Evolutionary conservation across 257 asterid species (phyloP).

Genomic region (Nicotiana paniculata): DNA sequence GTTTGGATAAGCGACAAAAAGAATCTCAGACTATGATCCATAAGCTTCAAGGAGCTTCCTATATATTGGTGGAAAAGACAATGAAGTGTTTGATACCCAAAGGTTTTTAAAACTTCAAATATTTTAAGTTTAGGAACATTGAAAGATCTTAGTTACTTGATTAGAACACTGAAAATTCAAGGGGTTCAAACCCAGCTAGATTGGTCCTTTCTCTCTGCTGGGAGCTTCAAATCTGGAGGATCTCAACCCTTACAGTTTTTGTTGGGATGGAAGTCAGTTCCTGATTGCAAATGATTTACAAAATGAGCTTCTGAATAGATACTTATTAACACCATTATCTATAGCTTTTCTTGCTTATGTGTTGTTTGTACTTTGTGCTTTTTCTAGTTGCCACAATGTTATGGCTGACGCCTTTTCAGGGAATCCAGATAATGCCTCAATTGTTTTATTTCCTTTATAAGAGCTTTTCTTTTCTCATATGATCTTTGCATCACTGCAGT

Average conservation of each 20-base stretch:
- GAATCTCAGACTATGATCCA: not conserved
- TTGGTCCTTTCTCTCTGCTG: not conserved
- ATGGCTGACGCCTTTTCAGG: not conserved
- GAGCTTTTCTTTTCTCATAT: not conserved
- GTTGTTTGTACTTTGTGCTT: not conserved
- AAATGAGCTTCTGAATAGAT: not conserved
- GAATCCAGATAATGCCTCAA: not conserved
- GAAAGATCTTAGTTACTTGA: not conserved
- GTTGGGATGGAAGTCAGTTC: not conserved
- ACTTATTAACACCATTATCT: not conserved
- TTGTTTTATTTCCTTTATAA: not conserved
- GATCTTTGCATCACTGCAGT: constrained; percentile 21
- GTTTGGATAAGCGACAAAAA: not conserved
- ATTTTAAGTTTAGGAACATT: not conserved
- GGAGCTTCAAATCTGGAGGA: not conserved
- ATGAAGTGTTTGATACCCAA: not conserved
- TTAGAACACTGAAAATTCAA: not conserved
- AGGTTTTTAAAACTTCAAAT: not conserved
- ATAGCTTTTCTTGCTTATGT: not conserved
- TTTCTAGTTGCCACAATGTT: not conserved
- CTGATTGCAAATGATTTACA: not conserved
- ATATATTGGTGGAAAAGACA: not conserved
- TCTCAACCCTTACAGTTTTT: not conserved
- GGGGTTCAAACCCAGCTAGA: not conserved
- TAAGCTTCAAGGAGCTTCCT: not conserved